Evolutionary conservation across 208 protist genomes (phyloP).

Genomic region (Trypanosoma grayi): DNA sequence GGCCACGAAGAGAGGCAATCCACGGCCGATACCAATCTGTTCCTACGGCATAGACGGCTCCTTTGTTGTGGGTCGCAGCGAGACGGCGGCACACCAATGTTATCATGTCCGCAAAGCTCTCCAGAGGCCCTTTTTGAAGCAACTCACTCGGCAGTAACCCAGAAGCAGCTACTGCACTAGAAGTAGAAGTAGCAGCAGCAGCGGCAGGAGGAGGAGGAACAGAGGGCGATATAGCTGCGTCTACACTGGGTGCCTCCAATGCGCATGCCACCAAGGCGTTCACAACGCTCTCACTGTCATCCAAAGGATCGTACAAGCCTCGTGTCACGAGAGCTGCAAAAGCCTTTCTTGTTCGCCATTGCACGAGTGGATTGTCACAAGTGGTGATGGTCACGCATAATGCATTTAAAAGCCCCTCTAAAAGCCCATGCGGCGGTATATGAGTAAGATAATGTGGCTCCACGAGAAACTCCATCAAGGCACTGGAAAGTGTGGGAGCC

Average conservation of each 20-base stretch:
- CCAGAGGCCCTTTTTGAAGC: neutral
- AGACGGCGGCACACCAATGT: constrained; percentile 14
- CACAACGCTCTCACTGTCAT: constrained; percentile 16
- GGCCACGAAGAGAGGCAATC: constrained; percentile 42
- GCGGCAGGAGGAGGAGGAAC: too few species aligned
- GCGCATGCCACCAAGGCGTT: constrained; percentile 16
- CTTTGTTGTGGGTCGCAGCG: neutral
- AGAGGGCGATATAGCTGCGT: too few species aligned
- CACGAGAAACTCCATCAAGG: constrained; percentile 6
- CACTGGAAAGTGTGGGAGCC: constrained; percentile 21
- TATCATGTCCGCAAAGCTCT: constrained; percentile 16
- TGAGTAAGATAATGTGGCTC: neutral
- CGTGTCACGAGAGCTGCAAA: constrained; percentile 7
- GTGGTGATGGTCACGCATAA: neutral
- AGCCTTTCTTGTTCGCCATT: neutral
- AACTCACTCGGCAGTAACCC: too few species aligned
- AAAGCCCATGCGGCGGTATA: neutral
- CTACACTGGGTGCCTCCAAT: neutral
- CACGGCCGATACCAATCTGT: constrained; percentile 37
- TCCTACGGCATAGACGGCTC: neutral
- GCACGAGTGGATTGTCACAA: constrained; percentile 8
- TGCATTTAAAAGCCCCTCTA: constrained; percentile 3
- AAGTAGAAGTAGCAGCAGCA: neutral
- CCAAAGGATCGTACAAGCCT: constrained; percentile 9
- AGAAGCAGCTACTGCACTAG: neutral